Conservation (phyloP, 441 rosid species). For the Brassica hybrid region DNA sequence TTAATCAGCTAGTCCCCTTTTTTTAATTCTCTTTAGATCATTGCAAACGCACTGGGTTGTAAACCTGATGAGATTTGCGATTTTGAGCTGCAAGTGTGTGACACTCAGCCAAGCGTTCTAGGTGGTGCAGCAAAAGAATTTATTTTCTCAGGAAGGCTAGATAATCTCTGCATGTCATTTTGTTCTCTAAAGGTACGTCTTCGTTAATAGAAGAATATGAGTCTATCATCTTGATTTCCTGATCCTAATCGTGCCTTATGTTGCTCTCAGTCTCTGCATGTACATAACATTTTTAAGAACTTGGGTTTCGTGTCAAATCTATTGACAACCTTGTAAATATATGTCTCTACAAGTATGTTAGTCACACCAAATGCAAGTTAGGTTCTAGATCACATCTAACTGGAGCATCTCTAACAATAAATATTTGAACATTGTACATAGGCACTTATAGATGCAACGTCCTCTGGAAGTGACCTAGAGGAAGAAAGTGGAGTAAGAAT, state of each 20-base stretch:
- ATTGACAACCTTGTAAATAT: too few species aligned
- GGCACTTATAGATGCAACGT: constrained; percentile 87
- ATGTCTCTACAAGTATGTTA: too few species aligned
- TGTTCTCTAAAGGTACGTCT: constrained; percentile 79
- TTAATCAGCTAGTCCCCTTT: too few species aligned
- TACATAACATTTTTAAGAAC: too few species aligned
- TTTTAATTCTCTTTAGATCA: constrained; percentile 47
- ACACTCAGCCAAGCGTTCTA: constrained; percentile 86
- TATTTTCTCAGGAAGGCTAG: constrained; percentile 94
- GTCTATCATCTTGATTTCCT: constrained; percentile 22
- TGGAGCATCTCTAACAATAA: not conserved
- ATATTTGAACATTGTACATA: constrained; percentile 37
- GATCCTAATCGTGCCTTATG: not conserved
- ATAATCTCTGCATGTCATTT: constrained; percentile 98
- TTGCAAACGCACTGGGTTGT: constrained; percentile 72
- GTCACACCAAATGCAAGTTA: too few species aligned
- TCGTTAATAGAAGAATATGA: not conserved
- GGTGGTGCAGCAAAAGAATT: constrained; percentile 94
- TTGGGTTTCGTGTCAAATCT: too few species aligned
- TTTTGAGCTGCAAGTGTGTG: constrained; percentile 99
- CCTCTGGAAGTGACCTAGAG: constrained; percentile 70
- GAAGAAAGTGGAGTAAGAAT: constrained; percentile 88
- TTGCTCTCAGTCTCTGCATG: constrained; percentile 1
- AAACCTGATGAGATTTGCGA: constrained; percentile 78
- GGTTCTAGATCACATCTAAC: too few species aligned